These are phyloP conservation scores for Aspergillus pseudoglaucus DNA, from an alignment of 2,329 filamentous ascomycete species.

Conservation along the genomic window DNA sequence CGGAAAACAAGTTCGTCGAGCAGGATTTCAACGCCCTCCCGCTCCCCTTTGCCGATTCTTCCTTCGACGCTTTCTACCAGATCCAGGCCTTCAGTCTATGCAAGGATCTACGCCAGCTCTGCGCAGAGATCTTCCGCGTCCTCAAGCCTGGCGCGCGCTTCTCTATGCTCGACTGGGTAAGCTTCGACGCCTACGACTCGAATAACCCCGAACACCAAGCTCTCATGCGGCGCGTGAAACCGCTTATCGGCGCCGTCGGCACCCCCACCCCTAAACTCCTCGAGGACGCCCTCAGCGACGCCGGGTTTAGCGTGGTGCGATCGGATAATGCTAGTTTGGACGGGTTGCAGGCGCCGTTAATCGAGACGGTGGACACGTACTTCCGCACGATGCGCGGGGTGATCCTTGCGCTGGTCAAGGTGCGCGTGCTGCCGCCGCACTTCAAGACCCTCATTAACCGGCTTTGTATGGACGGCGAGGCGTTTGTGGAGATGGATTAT, in stretches of 20 bases:
- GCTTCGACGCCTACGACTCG: slow-evolving; percentile 45
- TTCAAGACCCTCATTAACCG: slow-evolving; percentile 51
- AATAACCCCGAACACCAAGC: slow-evolving; percentile 42
- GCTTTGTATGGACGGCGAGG: slow-evolving; percentile 48
- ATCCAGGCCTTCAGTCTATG: slow-evolving; percentile 53
- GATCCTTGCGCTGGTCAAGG: slow-evolving; percentile 44
- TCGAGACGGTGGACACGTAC: slow-evolving; percentile 50
- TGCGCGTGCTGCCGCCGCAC: slow-evolving; percentile 44
- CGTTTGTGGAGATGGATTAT: slow-evolving; percentile 51
- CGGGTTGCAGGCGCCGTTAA: slow-evolving; percentile 47
- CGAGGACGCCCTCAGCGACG: slow-evolving; percentile 40
- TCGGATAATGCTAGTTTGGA: slow-evolving; percentile 50
- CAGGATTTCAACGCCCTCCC: slow-evolving; percentile 49
- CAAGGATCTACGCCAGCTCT: slow-evolving; percentile 43
- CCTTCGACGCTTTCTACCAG: slow-evolving; percentile 51
- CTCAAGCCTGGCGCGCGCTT: slow-evolving; percentile 47
- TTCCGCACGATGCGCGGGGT: slow-evolving; percentile 47
- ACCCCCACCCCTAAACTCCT: slow-evolving; percentile 46
- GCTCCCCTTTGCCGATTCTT: slow-evolving; percentile 44
- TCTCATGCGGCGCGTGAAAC: slow-evolving; percentile 51
- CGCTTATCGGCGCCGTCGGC: slow-evolving; percentile 50
- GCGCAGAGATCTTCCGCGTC: slow-evolving; percentile 45
- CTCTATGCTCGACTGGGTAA: slow-evolving; percentile 49
- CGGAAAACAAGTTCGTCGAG: slow-evolving; percentile 42
- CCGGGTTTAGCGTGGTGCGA: slow-evolving; percentile 43